A percentile compares a stretch with the other conserved stretches of the same genome.
These are phyloP conservation scores for Podospora pseudoanserina DNA, from an alignment of 495 filamentous ascomycete genomes.

Conservation along the genomic window DNA sequence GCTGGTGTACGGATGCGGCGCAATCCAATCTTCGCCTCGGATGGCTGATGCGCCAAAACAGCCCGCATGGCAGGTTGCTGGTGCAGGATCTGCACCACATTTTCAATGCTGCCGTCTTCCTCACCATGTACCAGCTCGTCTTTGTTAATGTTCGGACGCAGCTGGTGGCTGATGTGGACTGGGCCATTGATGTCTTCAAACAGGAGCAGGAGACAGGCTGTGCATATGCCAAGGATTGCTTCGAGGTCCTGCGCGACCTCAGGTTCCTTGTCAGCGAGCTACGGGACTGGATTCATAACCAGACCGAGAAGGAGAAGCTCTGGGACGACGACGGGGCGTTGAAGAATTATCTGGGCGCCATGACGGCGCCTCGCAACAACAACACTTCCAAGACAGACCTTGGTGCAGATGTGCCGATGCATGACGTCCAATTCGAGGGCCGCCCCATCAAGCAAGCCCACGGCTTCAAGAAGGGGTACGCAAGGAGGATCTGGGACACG, in stretches of 20 bases:
- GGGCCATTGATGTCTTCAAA: slow-evolving; percentile 31
- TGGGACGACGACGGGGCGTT: slow-evolving; percentile 8
- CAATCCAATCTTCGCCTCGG: slow-evolving; percentile 35
- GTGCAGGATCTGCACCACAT: slow-evolving; percentile 40
- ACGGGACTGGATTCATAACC: slow-evolving; percentile 22
- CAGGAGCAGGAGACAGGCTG: slow-evolving; percentile 25
- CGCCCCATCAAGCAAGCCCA: not conserved
- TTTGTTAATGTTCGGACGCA: slow-evolving; percentile 27
- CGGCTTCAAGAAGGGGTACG: not conserved
- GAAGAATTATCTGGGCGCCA: not conserved
- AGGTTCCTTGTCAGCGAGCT: slow-evolving; percentile 22
- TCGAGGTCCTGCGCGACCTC: slow-evolving; percentile 27
- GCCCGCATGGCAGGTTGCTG: slow-evolving; percentile 27
- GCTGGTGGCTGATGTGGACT: slow-evolving; percentile 26
- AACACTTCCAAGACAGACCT: not conserved
- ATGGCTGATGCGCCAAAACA: slow-evolving; percentile 24
- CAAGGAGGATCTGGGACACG: not conserved
- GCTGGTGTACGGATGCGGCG: slow-evolving; percentile 34
- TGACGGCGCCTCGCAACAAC: not conserved
- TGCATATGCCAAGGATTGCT: slow-evolving; percentile 30
- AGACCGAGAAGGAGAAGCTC: slow-evolving; percentile 14
- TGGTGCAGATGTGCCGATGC: not conserved
- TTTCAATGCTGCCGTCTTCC: slow-evolving; percentile 44
- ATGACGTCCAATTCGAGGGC: not conserved
- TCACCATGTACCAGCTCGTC: slow-evolving; percentile 37